phyloP scores from a whole-genome alignment of 345 rosid genomes.

The Draba incana region DNA sequence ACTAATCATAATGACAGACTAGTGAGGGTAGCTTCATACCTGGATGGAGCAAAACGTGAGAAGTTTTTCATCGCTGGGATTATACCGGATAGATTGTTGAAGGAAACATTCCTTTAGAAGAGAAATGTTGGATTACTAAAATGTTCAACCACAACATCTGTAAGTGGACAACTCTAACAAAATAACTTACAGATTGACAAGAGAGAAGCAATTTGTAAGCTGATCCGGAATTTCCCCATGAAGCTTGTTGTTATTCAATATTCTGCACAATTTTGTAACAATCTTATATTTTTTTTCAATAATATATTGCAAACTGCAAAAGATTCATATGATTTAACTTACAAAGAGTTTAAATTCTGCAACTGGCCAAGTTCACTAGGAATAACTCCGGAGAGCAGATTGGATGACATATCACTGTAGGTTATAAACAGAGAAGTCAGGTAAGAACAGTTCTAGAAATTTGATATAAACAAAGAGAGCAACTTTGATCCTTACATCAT shows the following conservation, averaged over 20 bases:
- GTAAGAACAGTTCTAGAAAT: background rate
- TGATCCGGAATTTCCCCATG: conserved; percentile 84
- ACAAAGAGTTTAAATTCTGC: conserved; percentile 83
- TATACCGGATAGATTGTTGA: conserved; percentile 82
- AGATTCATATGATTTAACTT: conserved; percentile 34
- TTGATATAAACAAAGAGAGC: background rate
- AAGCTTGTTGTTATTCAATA: conserved; percentile 73
- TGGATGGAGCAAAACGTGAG: conserved; percentile 62
- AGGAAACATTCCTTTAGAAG: conserved; percentile 69
- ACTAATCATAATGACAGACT: background rate
- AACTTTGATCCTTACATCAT: conserved; percentile 50
- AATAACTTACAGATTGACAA: conserved; percentile 58
- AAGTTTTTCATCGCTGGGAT: conserved; percentile 68
- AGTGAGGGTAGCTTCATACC: conserved; percentile 48
- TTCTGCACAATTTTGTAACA: conserved; percentile 44
- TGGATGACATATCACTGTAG: conserved; percentile 78
- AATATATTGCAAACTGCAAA: background rate
- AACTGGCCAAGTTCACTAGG: conserved; percentile 81
- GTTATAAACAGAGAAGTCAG: background rate
- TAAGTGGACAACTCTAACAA: background rate
- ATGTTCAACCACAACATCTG: background rate
- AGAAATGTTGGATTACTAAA: background rate
- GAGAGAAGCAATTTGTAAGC: conserved; percentile 79
- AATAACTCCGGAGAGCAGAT: conserved; percentile 66
- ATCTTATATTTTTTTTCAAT: no score